A percentile compares a stretch with the other conserved stretches of the same genome.
phyloP scores from a whole-genome alignment of 2,329 filamentous ascomycete genomes.

The Aquanectria penicillioides region DNA sequence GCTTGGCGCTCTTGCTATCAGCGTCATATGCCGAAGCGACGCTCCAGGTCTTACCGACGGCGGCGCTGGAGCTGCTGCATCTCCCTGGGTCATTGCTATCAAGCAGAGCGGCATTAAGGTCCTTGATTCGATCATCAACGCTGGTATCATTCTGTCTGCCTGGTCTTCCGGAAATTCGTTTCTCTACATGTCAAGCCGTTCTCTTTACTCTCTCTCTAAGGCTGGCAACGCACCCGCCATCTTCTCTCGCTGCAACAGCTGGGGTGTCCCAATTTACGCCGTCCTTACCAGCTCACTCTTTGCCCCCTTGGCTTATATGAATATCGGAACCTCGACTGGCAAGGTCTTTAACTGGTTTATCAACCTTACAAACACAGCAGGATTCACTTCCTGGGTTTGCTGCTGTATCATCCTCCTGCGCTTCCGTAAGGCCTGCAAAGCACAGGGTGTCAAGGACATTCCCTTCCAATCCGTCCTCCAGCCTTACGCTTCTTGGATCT shows the following conservation, averaged over 20 bases:
- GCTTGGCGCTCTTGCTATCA: slow-evolving; percentile 73
- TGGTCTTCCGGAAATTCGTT: slow-evolving; percentile 66
- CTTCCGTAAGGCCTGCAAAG: slow-evolving; percentile 56
- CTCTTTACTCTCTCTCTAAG: slow-evolving; percentile 56
- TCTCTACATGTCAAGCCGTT: slow-evolving; percentile 55
- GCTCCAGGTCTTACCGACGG: slow-evolving; percentile 19
- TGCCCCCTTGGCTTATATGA: slow-evolving; percentile 68
- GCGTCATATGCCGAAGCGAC: slow-evolving; percentile 53
- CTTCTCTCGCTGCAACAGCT: slow-evolving; percentile 33
- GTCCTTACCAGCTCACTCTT: slow-evolving; percentile 47
- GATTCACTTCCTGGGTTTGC: slow-evolving; percentile 64
- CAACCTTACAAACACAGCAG: slow-evolving; percentile 61
- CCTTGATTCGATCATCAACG: slow-evolving; percentile 60
- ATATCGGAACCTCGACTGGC: slow-evolving; percentile 64
- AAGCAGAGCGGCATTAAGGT: slow-evolving; percentile 52
- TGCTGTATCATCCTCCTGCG: slow-evolving; percentile 66
- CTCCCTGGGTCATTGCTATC: slow-evolving; percentile 66
- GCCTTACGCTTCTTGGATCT: slow-evolving; percentile 65
- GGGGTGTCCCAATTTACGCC: slow-evolving; percentile 37
- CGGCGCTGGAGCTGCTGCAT: slow-evolving; percentile 37
- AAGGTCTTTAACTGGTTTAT: slow-evolving; percentile 70
- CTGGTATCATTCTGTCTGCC: slow-evolving; percentile 64
- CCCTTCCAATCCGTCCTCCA: slow-evolving; percentile 66
- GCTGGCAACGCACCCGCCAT: slow-evolving; percentile 52
- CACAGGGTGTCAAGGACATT: slow-evolving; percentile 55